Percentiles rank a stretch among this genome's conserved stretches.
These are phyloP conservation scores for Cystobasidium pallidum DNA, from an alignment of 1,284 basidiomycete genomes.

Conservation along the genomic window DNA sequence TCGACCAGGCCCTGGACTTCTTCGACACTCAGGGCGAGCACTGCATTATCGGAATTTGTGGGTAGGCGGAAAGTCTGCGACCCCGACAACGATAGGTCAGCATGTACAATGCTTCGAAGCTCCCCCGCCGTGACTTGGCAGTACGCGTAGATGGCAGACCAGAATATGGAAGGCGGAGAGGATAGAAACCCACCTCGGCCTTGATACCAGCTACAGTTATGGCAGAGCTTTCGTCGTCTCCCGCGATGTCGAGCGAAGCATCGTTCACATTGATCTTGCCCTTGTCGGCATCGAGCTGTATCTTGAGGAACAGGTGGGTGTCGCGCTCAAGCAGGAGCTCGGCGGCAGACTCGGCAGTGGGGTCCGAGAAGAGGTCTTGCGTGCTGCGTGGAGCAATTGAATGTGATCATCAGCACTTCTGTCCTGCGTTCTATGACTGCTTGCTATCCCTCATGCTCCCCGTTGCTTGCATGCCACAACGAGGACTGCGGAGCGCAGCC, in stretches of 20 bases:
- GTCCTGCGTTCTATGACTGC: background rate
- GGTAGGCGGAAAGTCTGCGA: conserved; percentile 28
- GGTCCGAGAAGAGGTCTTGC: conserved; percentile 42
- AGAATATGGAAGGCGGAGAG: no score
- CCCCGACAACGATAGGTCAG: background rate
- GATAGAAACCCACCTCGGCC: conserved; percentile 24
- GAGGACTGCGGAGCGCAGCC: conserved; percentile 10
- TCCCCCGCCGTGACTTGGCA: background rate
- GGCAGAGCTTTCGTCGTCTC: conserved; percentile 3
- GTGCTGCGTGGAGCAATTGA: conserved; percentile 2
- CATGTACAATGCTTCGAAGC: background rate
- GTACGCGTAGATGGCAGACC: background rate
- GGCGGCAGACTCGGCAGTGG: conserved; percentile 33
- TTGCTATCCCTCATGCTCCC: background rate
- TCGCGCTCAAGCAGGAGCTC: conserved; percentile 35
- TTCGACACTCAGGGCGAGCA: conserved; percentile 18
- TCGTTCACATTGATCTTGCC: conserved; percentile 41
- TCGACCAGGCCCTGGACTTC: conserved; percentile 28
- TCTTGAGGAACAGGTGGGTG: conserved; percentile 34
- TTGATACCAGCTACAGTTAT: conserved; percentile 31
- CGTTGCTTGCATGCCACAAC: background rate
- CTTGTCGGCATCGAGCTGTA: conserved; percentile 34
- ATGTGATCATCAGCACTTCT: background rate
- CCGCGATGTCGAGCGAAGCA: conserved; percentile 25
- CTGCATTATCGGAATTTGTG: background rate